Conservation (phyloP, 2,329 filamentous ascomycete species). For the Pseudogymnoascus sp. region DNA sequence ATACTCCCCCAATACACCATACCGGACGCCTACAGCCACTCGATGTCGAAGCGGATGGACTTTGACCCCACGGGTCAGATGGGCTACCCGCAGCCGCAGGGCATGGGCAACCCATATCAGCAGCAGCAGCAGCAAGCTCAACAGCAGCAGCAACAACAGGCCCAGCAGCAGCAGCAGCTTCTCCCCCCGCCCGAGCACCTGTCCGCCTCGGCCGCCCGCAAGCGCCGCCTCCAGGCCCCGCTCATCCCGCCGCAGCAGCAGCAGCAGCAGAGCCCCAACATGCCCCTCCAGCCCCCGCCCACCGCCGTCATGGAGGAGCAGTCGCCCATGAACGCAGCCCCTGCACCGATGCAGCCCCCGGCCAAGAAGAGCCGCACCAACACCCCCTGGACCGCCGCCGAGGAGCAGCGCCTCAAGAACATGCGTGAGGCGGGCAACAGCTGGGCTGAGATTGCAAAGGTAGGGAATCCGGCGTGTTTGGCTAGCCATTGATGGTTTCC, state of each 20-base stretch:
- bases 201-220: constrained; percentile 6
- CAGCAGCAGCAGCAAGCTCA: background rate
- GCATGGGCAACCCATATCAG: background rate
- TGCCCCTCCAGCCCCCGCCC: background rate
- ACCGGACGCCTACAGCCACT: background rate
- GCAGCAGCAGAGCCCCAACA: background rate
- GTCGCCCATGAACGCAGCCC: background rate
- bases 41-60: constrained; percentile 8
- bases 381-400: constrained; percentile 92
- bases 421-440: constrained; percentile 90
- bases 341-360: constrained; percentile 41
- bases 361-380: constrained; percentile 96
- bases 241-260: constrained; percentile 8
- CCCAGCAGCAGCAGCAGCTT: background rate
- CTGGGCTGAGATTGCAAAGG: constrained; percentile 98
- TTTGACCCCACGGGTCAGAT: constrained; percentile 6
- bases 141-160: background rate
- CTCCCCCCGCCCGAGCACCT: constrained; percentile 1
- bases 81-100: constrained; percentile 1
- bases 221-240: constrained; percentile 4
- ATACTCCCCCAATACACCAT: constrained; percentile 1
- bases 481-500: background rate
- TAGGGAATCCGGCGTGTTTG: constrained; percentile 32
- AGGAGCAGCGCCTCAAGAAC: constrained; percentile 84
- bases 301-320: background rate